phyloP scores from a whole-genome alignment of 2,329 filamentous ascomycete species.

The Fusarium nodosum region DNA sequence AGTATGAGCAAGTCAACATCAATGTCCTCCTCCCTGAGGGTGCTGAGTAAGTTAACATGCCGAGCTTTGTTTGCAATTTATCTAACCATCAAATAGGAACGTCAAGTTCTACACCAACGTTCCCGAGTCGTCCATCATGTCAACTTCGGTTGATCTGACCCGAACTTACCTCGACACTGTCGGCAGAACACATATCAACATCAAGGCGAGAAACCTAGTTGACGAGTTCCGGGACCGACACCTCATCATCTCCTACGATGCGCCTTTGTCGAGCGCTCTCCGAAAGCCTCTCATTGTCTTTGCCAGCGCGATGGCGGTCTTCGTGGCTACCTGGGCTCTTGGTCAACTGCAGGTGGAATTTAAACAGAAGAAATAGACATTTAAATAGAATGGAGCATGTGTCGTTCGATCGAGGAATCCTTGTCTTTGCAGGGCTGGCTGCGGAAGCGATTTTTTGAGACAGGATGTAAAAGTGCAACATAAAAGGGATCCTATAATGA shows the following conservation, averaged over 20 bases:
- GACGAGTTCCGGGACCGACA: constrained; percentile 90
- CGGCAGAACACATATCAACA: constrained; percentile 83
- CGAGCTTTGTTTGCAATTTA: background rate
- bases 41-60: constrained; percentile 73
- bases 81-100: constrained; percentile 71
- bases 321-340: constrained; percentile 79
- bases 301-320: constrained; percentile 78
- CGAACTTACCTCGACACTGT: constrained; percentile 94
- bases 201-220: constrained; percentile 87
- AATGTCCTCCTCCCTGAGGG: constrained; percentile 92
- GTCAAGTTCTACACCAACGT: constrained; percentile 82
- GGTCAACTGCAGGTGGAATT: constrained; percentile 88
- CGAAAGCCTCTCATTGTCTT: constrained; percentile 91
- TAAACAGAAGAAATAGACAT: constrained; percentile 59
- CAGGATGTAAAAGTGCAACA: constrained; percentile 47
- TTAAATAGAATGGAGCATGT: constrained; percentile 26
- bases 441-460: constrained; percentile 29
- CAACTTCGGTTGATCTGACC: constrained; percentile 72
- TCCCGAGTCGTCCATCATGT: constrained; percentile 72
- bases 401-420: constrained; percentile 24
- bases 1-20: constrained; percentile 85
- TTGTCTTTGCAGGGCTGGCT: constrained; percentile 24
- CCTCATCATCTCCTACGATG: constrained; percentile 89
- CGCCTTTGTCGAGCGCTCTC: constrained; percentile 78
- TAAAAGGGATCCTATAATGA: constrained; percentile 38